Evolutionary conservation across 768 basidiomycete genomes (phyloP).

Genomic region (Xerocomus brunneocitrinus): DNA sequence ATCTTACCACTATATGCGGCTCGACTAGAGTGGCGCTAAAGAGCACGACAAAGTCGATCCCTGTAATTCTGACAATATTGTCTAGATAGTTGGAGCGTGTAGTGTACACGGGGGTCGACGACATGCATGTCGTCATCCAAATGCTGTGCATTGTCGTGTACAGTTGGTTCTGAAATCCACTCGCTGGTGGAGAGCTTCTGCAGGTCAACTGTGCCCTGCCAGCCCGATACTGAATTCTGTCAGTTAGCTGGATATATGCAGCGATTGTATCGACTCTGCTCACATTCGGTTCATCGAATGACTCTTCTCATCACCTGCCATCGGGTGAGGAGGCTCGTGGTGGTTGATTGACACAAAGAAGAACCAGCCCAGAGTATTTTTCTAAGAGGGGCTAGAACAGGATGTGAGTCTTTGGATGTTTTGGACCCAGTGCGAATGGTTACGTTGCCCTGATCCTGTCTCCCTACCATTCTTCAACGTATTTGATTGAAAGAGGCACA

Average conservation of each 20-base stretch:
- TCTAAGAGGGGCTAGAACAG: background rate
- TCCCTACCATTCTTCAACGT: background rate
- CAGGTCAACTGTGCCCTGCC: background rate
- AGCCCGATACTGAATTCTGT: background rate
- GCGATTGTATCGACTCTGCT: slow-evolving; percentile 5
- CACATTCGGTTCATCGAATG: slow-evolving; percentile 1
- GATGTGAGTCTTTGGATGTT: slow-evolving; percentile 8
- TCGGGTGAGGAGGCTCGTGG: slow-evolving; percentile 9
- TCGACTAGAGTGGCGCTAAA: background rate
- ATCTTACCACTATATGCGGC: slow-evolving; percentile 5
- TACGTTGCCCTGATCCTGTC: slow-evolving; percentile 26
- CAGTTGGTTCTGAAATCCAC: slow-evolving; percentile 5
- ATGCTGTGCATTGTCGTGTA: slow-evolving; percentile 24
- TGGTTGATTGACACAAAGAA: background rate
- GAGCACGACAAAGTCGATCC: background rate
- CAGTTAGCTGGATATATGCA: slow-evolving; percentile 15
- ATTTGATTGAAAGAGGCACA: background rate
- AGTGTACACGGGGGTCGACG: background rate
- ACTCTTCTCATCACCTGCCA: slow-evolving; percentile 17
- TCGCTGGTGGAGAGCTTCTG: slow-evolving; percentile 4
- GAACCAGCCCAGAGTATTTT: background rate
- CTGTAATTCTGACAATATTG: background rate
- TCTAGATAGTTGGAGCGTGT: background rate
- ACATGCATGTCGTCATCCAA: slow-evolving; percentile 7
- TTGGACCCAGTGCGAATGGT: slow-evolving; percentile 8